These are phyloP conservation scores for Haplosporangium sp. DNA, from an alignment of 371 early-diverging fungal genomes.

Conservation along the genomic window DNA sequence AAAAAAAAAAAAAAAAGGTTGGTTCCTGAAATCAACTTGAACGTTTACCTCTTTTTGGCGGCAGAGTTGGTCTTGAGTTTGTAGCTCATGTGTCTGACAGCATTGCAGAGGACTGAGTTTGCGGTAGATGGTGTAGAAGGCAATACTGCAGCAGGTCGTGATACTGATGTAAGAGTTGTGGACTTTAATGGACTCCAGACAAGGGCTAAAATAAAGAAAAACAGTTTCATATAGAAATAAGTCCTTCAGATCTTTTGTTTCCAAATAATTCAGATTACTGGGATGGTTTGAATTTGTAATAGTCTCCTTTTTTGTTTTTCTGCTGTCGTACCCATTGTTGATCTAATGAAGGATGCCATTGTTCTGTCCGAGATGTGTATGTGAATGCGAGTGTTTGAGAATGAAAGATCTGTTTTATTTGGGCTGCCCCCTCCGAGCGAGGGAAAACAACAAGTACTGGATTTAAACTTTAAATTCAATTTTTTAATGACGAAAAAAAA, in stretches of 20 bases:
- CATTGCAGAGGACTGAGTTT: conserved; percentile 45
- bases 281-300: no score
- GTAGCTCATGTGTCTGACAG: conserved; percentile 54
- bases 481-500: conserved; percentile 1
- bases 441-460: conserved; percentile 2
- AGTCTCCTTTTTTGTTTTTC: background rate
- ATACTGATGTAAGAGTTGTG: conserved; percentile 33
- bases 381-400: conserved; percentile 7
- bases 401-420: conserved; percentile 12
- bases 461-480: background rate
- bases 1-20: background rate
- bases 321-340: conserved; percentile 43
- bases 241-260: background rate
- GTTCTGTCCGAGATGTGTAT: background rate
- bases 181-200: conserved; percentile 54
- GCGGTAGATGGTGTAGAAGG: conserved; percentile 28
- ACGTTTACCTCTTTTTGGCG: conserved; percentile 57
- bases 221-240: background rate
- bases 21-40: background rate
- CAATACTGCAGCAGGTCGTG: conserved; percentile 25
- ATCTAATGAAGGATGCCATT: conserved; percentile 55
- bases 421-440: background rate
- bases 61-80: conserved; percentile 60
- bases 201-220: conserved; percentile 23
- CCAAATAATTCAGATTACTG: no score